Evolutionary conservation across 2,329 filamentous ascomycete species (phyloP), one percentile per base, ranked within the genome.

Genomic region (Cordyceps javanica): DNA sequence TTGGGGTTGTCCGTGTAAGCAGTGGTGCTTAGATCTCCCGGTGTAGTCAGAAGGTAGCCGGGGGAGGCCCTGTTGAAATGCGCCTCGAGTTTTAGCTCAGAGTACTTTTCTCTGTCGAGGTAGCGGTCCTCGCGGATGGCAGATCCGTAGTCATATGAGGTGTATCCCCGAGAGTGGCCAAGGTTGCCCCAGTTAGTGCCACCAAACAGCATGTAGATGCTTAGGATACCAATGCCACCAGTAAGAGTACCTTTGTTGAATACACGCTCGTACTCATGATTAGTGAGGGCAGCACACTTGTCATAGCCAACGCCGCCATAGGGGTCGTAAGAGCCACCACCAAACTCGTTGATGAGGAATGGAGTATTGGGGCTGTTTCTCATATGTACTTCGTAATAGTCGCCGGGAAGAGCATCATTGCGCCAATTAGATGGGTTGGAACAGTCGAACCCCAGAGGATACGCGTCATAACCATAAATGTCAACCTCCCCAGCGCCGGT

Each of bases 171-270:
- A 8, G 84, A 78, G 63, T 88, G 81, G 1, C 87, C 85, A 5
- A 89, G 69, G 62, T 89, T 90, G 1, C 88, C 88, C 88, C 87
- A 91, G 67, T 91, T 91, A 0, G 88, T 90, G 13, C 88, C 88
- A 11, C 88, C 88, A 62, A 79, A 87, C 63, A 83, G 81, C 88
- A 90, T 90, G 70, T 90, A 90, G 16, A 89, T 64, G 64, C 86
- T 90, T 60, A 89, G 72, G 19, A 91, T 80, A 0, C 80, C 82
- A 11, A 83, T 77, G 1, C 82, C 84, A 51, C 83, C 80, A 57
- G 81, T 80, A 61, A 85, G 84, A 51, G 82, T 75, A 61, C 89
- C 87, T 77, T 91, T 91, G 71, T 89, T 89, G 65, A 90, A 88
- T 0, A 91, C 84, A 28, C 87, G 75, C 64, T 88, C 82, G 60